Evolutionary conservation across 2,329 filamentous ascomycete genomes (phyloP).

Genomic region (Pseudocercospora macadamiae): DNA sequence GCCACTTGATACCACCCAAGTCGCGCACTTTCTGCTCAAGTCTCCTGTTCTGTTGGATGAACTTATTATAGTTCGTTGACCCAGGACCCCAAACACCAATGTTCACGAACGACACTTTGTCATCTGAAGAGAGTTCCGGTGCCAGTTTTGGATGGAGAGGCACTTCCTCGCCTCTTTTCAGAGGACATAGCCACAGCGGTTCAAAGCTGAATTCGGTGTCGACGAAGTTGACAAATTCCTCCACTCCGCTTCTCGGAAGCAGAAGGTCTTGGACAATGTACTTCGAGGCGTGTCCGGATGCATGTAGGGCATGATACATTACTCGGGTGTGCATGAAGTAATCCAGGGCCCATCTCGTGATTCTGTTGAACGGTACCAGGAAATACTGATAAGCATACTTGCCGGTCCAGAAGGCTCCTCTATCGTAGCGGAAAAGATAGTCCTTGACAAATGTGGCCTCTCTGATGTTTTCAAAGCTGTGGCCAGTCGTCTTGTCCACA

Average conservation of each 20-base stretch:
- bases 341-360: conserved; percentile 63
- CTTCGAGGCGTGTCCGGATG: conserved; percentile 56
- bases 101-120: conserved; percentile 49
- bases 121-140: conserved; percentile 2
- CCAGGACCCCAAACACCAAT: conserved; percentile 80
- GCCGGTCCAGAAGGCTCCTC: conserved; percentile 68
- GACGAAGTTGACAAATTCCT: conserved; percentile 58
- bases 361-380: conserved; percentile 59
- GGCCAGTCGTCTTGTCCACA: conserved; percentile 47
- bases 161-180: conserved; percentile 33
- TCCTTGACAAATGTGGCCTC: conserved; percentile 50
- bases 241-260: conserved; percentile 56
- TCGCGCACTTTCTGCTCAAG: conserved; percentile 70
- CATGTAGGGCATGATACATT: conserved; percentile 65
- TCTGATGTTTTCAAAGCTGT: conserved; percentile 11
- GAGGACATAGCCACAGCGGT: conserved; percentile 63
- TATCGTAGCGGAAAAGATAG: conserved; percentile 65
- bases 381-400: conserved; percentile 65
- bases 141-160: conserved; percentile 22
- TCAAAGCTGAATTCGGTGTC: conserved; percentile 54
- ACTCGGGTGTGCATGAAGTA: conserved; percentile 64
- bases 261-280: conserved; percentile 67
- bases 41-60: conserved; percentile 69
- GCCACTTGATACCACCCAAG: conserved; percentile 80
- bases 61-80: conserved; percentile 56